Conservation (phyloP, 2,329 filamentous ascomycete species). For the Phaeosphaeriaceae sp. region DNA sequence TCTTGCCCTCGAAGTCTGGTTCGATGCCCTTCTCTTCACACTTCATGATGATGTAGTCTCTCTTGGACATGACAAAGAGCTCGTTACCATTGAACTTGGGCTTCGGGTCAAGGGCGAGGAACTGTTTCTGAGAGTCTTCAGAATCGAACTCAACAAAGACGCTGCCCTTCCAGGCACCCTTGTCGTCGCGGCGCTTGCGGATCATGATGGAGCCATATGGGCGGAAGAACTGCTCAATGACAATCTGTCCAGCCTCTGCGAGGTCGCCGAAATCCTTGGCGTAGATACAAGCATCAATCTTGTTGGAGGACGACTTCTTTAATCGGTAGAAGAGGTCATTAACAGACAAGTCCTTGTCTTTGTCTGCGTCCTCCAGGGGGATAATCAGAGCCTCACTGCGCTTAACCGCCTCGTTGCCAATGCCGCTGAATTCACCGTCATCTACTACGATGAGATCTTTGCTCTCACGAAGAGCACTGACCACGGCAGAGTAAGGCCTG, state of each 20-base stretch:
- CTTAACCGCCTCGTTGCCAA: constrained; percentile 56
- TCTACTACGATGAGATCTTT: constrained; percentile 75
- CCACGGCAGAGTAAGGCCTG: constrained; percentile 82
- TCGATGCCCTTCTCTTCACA: constrained; percentile 54
- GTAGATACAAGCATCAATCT: constrained; percentile 80
- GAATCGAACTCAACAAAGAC: constrained; percentile 92
- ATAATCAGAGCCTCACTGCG: constrained; percentile 71
- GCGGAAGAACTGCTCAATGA: constrained; percentile 90
- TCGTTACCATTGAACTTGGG: constrained; percentile 84
- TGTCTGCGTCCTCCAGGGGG: constrained; percentile 41
- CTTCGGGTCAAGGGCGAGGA: constrained; percentile 78
- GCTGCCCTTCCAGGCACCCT: constrained; percentile 87
- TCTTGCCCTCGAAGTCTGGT: constrained; percentile 45
- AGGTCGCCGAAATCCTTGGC: constrained; percentile 93
- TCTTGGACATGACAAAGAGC: constrained; percentile 85
- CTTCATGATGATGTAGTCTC: constrained; percentile 72
- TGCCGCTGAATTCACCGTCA: constrained; percentile 65
- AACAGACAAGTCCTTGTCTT: constrained; percentile 24
- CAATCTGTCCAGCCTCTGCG: constrained; percentile 83
- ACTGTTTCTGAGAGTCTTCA: constrained; percentile 79
- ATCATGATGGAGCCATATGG: constrained; percentile 80
- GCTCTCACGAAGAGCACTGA: constrained; percentile 82
- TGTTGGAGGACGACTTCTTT: constrained; percentile 65
- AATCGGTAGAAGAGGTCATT: constrained; percentile 56
- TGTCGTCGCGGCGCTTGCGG: constrained; percentile 78